These are phyloP conservation scores for Pleurotus eryngii DNA, from an alignment of 768 basidiomycete genomes.

Conservation along the genomic window DNA sequence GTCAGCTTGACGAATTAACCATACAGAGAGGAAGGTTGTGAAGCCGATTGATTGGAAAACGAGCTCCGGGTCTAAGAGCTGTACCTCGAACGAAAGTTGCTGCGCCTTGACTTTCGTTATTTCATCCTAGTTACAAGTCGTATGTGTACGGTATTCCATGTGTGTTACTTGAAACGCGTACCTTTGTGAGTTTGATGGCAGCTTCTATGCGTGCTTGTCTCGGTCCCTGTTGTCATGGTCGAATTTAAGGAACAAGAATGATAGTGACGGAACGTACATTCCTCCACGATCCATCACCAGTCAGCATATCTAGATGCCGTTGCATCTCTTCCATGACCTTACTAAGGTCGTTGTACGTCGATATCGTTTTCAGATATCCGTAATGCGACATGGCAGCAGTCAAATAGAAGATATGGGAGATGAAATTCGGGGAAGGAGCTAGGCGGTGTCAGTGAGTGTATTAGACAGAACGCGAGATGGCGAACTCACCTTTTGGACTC, in stretches of 20 bases:
- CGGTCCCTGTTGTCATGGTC: conserved; percentile 45
- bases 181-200: conserved; percentile 76
- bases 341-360: conserved; percentile 65
- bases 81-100: conserved; percentile 79
- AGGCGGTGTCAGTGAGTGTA: conserved; percentile 6
- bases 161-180: conserved; percentile 17
- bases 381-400: conserved; percentile 86
- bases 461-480: background rate
- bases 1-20: conserved; percentile 90
- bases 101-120: conserved; percentile 67
- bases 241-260: background rate
- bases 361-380: conserved; percentile 80
- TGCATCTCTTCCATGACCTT: conserved; percentile 78
- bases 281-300: conserved; percentile 79
- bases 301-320: conserved; percentile 70
- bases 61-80: conserved; percentile 84
- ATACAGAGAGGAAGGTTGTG: conserved; percentile 87
- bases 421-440: conserved; percentile 83
- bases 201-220: conserved; percentile 75
- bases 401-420: conserved; percentile 93
- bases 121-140: conserved; percentile 47
- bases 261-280: conserved; percentile 47
- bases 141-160: background rate
- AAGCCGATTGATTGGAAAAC: conserved; percentile 77
- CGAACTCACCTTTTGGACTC: conserved; percentile 36